Base-by-base conservation (phyloP, 495 filamentous ascomycete species). In the Penicillium steckii region DNA sequence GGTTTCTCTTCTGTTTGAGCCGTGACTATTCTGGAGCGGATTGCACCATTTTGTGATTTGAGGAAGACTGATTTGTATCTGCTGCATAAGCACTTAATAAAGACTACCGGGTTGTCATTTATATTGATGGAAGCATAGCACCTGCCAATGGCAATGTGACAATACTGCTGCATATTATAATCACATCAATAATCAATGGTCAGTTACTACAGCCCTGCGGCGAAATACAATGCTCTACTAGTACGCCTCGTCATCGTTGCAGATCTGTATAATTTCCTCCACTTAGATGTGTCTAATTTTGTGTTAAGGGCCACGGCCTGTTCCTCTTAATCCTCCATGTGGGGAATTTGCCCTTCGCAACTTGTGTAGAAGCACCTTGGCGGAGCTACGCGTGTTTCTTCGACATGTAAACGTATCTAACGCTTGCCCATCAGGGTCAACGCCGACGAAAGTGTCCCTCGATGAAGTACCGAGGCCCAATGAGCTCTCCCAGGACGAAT, bases 171-270 rank as follows among this genome's bases (percentile, higher is more conserved):
- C n/a, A n/a, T n/a, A 32, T 32, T 32, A 13, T 12, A 32, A 32
- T 32, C 29, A 32, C 5, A 12, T 1, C 8, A 32, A 37, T 6
- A 17, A 15, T 17, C 8, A n/a, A 37, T 13, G 33, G 10, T n/a
- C 33, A 37, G 15, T 15, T n/a, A n/a, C n/a, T n/a, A n/a, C n/a
- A n/a, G n/a, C n/a, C n/a, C n/a, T n/a, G n/a, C n/a, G n/a, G n/a
- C n/a, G n/a, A 19, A 23, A 21, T 22, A 5, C 7, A 41, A 41
- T n/a, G n/a, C n/a, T n/a, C n/a, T n/a, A n/a, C n/a, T n/a, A n/a
- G n/a, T 8, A 41, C 22, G 47, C 46, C 54, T 61, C 46, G 54
- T 55, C 54, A 61, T 44, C 50, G 13, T 1, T 25, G 50, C 44
- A 43, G 50, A 57, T 57, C 50, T 22, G 25, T 24, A 8, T 18